phyloP scores from a whole-genome alignment of 2,329 filamentous ascomycete genomes.

The Spiromastix sp. region DNA sequence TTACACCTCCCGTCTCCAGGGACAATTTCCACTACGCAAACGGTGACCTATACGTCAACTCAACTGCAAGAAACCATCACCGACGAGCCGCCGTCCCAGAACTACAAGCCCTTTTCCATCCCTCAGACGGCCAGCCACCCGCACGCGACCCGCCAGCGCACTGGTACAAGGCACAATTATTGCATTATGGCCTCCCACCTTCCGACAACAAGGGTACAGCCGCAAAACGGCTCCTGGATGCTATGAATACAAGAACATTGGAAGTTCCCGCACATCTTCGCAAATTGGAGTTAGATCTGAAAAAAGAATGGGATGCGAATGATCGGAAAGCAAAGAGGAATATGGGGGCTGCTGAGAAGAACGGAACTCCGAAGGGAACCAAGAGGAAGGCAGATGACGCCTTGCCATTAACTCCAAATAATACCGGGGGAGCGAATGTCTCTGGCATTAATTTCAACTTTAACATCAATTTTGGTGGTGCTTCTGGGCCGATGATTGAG shows the following conservation, averaged over 20 bases:
- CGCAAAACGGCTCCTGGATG: slow-evolving; percentile 49
- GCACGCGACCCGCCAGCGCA: slow-evolving; percentile 44
- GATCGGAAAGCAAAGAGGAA: slow-evolving; percentile 38
- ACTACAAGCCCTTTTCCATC: slow-evolving; percentile 34
- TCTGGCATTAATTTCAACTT: too few relatives aligned
- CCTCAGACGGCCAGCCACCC: too few relatives aligned
- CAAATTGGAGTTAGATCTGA: slow-evolving; percentile 44
- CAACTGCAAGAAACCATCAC: slow-evolving; percentile 36
- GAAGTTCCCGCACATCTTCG: slow-evolving; percentile 39
- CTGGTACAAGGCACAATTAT: slow-evolving; percentile 53
- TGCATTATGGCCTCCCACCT: slow-evolving; percentile 50
- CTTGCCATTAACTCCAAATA: too few relatives aligned
- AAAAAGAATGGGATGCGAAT: slow-evolving; percentile 46
- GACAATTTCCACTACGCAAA: slow-evolving; percentile 36
- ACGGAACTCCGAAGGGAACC: slow-evolving; percentile 2
- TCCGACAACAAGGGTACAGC: slow-evolving; percentile 50
- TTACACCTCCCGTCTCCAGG: slow-evolving; percentile 19
- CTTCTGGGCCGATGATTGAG: too few relatives aligned
- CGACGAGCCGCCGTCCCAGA: slow-evolving; percentile 36
- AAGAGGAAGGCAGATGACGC: slow-evolving; percentile 2
- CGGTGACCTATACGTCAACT: slow-evolving; percentile 36
- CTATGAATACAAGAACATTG: slow-evolving; percentile 40
- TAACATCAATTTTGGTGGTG: too few relatives aligned
- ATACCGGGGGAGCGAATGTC: too few relatives aligned
- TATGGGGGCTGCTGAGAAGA: slow-evolving; percentile 7